Conservation (phyloP, 352 stramenopile genomes). For the Phytophthora vignae region DNA sequence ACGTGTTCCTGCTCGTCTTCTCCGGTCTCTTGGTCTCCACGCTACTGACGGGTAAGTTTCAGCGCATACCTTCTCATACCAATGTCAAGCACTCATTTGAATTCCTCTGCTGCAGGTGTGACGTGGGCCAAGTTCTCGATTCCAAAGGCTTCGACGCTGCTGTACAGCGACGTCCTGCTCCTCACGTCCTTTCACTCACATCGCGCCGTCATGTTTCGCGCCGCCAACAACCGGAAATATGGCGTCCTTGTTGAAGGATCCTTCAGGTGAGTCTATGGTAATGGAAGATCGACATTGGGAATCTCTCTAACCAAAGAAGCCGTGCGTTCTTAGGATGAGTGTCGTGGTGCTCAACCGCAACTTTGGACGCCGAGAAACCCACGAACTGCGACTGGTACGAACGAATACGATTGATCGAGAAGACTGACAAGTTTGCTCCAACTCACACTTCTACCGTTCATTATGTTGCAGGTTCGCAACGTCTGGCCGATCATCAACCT, state of each 20-base stretch:
- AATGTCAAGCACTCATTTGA: neutral
- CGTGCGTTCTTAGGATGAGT: conserved; percentile 42
- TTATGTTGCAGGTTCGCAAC: conserved; percentile 47
- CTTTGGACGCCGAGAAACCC: conserved; percentile 52
- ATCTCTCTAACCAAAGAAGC: no score
- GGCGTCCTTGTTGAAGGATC: conserved; percentile 63
- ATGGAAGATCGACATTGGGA: no score
- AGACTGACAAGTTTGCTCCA: neutral
- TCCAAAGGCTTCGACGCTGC: conserved; percentile 54
- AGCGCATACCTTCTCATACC: neutral
- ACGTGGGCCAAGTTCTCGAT: conserved; percentile 77
- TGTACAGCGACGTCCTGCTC: conserved; percentile 60
- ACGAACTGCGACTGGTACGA: conserved; percentile 56
- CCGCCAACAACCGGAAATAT: conserved; percentile 62
- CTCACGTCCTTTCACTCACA: conserved; percentile 59
- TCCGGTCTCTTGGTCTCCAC: conserved; percentile 52
- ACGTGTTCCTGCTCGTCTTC: conserved; percentile 59
- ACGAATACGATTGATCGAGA: neutral
- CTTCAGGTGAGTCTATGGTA: conserved; percentile 43
- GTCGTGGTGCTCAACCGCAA: conserved; percentile 60
- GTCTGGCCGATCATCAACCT: conserved; percentile 73
- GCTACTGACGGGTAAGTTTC: conserved; percentile 54
- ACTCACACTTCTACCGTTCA: neutral
- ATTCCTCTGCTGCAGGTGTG: conserved; percentile 36
- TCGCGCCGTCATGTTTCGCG: conserved; percentile 66